These are phyloP conservation scores for Fusarium devonianum DNA, from an alignment of 2,329 filamentous ascomycete species.

Conservation along the genomic window DNA sequence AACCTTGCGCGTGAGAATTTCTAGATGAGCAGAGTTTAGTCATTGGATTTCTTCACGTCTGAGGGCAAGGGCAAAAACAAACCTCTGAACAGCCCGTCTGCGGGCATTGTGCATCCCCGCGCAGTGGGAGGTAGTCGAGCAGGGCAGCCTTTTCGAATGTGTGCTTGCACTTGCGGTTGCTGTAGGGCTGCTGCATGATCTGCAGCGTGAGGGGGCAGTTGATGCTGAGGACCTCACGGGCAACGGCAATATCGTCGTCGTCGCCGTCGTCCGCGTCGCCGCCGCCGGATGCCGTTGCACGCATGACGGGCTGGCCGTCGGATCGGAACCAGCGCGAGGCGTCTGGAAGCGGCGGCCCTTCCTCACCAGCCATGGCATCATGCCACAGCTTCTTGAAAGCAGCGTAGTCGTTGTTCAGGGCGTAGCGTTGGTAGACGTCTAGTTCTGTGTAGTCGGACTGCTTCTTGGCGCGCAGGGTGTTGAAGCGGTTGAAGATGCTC, in stretches of 20 bases:
- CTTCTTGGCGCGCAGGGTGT: constrained; percentile 48
- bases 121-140: constrained; percentile 58
- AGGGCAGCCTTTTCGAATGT: constrained; percentile 74
- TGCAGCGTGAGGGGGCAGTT: constrained; percentile 74
- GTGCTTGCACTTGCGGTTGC: constrained; percentile 72
- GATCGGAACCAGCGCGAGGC: constrained; percentile 61
- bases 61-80: constrained; percentile 25
- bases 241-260: constrained; percentile 74
- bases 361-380: constrained; percentile 57
- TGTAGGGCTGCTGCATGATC: constrained; percentile 71
- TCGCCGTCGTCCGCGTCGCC: constrained; percentile 56
- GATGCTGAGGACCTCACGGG: constrained; percentile 68
- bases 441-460: constrained; percentile 53
- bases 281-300: constrained; percentile 26
- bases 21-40: constrained; percentile 43
- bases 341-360: constrained; percentile 60
- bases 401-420: constrained; percentile 64
- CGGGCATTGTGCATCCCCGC: constrained; percentile 63
- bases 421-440: constrained; percentile 58
- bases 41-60: not conserved
- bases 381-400: constrained; percentile 67
- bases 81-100: constrained; percentile 69
- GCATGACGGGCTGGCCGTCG: constrained; percentile 53
- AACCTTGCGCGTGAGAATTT: constrained; percentile 52
- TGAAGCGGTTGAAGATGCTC: constrained; percentile 46